Evolutionary conservation across 139 green algal species (phyloP), one percentile per base, ranked within the genome.

Genomic region (Closterium sp.): DNA sequence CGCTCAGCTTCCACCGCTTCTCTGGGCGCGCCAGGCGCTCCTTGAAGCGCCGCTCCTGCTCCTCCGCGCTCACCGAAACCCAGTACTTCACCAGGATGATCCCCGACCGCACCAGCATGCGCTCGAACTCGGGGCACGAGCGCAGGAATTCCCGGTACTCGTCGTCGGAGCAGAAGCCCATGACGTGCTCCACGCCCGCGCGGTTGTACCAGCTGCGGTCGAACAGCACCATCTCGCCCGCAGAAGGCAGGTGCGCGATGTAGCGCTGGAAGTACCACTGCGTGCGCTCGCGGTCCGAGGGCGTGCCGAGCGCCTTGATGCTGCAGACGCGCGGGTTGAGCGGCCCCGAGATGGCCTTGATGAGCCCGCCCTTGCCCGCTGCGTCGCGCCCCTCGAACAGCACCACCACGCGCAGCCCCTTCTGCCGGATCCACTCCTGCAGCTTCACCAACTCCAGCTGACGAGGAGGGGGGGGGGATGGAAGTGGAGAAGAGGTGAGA

Each of bases 301-400:
- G 94, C 88, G 33, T 91, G 33, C 66, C 33, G 33, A 95, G 93
- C 25, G 94, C 94, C 55, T 88, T 84, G n/a, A 95, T 91, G 25
- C 55, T 34, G 23, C 84, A 81, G 30, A 90, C 36, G 35, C 94
- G 90, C 85, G 91, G 93, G 81, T 92, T 94, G 86, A 95, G 86
- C 21, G 86, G 90, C 28, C 92, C 89, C 21, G 93, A 93, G 87
- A 95, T 92, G 25, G 90, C 86, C 32, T 91, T 92, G 90, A 95
- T 95, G 85, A 90, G 91, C 1, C 85, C 90, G 85, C 90, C 90
- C 84, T 92, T 92, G 85, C 25, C 90, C 34, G 90, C 84, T 76
- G 86, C 93, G 33, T 95, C 93, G 23, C 94, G 89, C 7, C 94
- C 94, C 87, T 95, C 93, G 69, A 95, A 95, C 2, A 95, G 84